These are phyloP conservation scores for Delonix regia DNA, from an alignment of 306 rosid species.

Conservation along the genomic window DNA sequence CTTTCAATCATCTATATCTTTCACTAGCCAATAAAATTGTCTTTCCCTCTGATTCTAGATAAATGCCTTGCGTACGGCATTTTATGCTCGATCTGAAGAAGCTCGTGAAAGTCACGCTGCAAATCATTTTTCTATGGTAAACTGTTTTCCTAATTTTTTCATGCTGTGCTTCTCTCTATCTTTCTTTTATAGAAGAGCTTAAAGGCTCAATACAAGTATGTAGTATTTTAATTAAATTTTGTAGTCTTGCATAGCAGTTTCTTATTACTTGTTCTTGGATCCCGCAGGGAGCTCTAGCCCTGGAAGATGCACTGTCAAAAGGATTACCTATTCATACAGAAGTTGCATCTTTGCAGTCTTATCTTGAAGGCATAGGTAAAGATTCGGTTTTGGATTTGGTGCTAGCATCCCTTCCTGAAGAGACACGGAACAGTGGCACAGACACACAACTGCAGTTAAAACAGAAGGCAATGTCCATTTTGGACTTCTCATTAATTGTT, in stretches of 20 bases:
- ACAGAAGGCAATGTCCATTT: slow-evolving; percentile 61
- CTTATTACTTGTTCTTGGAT: slow-evolving; percentile 38
- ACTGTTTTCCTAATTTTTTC: not conserved
- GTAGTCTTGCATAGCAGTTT: slow-evolving; percentile 25
- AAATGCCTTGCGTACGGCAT: slow-evolving; percentile 91
- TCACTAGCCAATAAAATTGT: slow-evolving; percentile 23
- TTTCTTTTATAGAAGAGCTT: slow-evolving; percentile 10
- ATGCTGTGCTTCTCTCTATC: slow-evolving; percentile 10
- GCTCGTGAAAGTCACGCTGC: slow-evolving; percentile 89
- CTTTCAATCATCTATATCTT: slow-evolving; percentile 3
- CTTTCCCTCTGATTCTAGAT: slow-evolving; percentile 59
- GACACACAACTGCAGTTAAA: slow-evolving; percentile 75
- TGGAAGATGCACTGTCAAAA: slow-evolving; percentile 86
- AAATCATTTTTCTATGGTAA: slow-evolving; percentile 86
- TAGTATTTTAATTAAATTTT: slow-evolving; percentile 26
- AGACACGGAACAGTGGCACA: slow-evolving; percentile 70
- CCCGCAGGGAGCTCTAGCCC: slow-evolving; percentile 88
- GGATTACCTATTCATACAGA: slow-evolving; percentile 89
- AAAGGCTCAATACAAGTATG: not conserved
- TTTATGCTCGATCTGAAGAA: slow-evolving; percentile 96
- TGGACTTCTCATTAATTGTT: slow-evolving; percentile 23
- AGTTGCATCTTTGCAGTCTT: slow-evolving; percentile 61
- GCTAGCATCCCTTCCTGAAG: slow-evolving; percentile 85
- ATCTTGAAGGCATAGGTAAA: slow-evolving; percentile 77
- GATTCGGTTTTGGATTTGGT: slow-evolving; percentile 85